phyloP scores from a whole-genome alignment of 805 yeast genomes.

The Nakazawaea molendinolei region DNA sequence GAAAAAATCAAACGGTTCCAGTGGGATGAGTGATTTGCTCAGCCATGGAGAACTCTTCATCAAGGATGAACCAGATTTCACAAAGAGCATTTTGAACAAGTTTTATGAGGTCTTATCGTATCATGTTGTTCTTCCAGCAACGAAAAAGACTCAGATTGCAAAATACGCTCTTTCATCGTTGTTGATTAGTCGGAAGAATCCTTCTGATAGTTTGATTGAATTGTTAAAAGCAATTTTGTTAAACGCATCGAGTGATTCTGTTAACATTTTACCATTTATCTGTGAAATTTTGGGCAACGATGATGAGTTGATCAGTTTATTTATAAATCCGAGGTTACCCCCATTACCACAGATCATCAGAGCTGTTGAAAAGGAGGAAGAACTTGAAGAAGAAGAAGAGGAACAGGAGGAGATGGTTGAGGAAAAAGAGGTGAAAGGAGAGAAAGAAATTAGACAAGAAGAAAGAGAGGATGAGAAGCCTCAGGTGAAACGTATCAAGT shows the following conservation, averaged over 20 bases:
- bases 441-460: too few relatives aligned
- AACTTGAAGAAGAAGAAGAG: conserved; percentile 15
- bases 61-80: conserved; percentile 30
- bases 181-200: conserved; percentile 18
- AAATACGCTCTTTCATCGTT: conserved; percentile 31
- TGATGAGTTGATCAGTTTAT: conserved; percentile 47
- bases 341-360: conserved; percentile 16
- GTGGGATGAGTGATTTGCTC: conserved; percentile 53
- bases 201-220: conserved; percentile 32
- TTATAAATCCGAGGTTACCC: conserved; percentile 76
- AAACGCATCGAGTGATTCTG: conserved; percentile 53
- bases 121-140: conserved; percentile 48
- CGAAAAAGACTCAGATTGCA: conserved; percentile 55
- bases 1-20: conserved; percentile 35
- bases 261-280: conserved; percentile 69
- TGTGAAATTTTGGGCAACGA: conserved; percentile 39
- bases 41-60: conserved; percentile 57
- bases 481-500: conserved; percentile 2
- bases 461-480: conserved; percentile 1
- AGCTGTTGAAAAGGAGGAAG: conserved; percentile 12
- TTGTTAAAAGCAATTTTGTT: conserved; percentile 52
- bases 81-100: conserved; percentile 27
- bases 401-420: conserved; percentile 10
- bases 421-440: conserved; percentile 2
- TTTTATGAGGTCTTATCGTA: conserved; percentile 46